Conservation (phyloP, 345 rosid species). For the Geranium brycei region DNA sequence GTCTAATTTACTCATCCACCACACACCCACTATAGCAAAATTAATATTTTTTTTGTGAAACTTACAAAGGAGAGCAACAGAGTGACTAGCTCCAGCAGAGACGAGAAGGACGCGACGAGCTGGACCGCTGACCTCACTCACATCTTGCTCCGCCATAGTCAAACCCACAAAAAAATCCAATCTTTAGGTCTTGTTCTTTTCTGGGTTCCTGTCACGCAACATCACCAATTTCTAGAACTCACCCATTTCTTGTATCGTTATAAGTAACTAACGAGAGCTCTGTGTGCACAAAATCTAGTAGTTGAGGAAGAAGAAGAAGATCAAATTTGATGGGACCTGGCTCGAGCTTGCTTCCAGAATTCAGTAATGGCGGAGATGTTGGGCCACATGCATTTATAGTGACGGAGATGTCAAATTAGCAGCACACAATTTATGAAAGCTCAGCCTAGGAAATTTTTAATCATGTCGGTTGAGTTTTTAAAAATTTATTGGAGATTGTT, state of each 20-base stretch:
- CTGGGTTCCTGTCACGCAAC: neutral
- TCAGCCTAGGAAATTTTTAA: too few relatives aligned
- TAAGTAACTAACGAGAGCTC: too few relatives aligned
- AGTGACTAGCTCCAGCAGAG: slow-evolving; percentile 96
- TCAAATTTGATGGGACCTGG: neutral
- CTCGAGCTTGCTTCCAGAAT: neutral
- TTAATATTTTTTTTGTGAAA: neutral
- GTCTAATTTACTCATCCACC: neutral
- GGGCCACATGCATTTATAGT: neutral
- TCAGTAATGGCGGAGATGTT: neutral
- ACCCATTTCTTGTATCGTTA: too few relatives aligned
- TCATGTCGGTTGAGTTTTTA: neutral
- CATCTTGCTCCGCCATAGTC: neutral
- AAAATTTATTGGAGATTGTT: too few relatives aligned
- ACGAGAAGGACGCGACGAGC: slow-evolving; percentile 54
- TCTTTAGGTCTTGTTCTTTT: neutral
- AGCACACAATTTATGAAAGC: too few relatives aligned
- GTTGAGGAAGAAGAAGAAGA: neutral
- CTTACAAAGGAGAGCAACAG: slow-evolving; percentile 84
- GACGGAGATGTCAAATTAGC: neutral
- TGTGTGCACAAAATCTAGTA: neutral
- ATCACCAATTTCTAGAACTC: neutral
- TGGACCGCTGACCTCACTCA: slow-evolving; percentile 31
- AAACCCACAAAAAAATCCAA: neutral
- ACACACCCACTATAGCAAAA: too few relatives aligned